Evolutionary conservation across 2,329 filamentous ascomycete species (phyloP), one percentile per base, ranked within the genome.

Genomic region (Phialophora expanda): DNA sequence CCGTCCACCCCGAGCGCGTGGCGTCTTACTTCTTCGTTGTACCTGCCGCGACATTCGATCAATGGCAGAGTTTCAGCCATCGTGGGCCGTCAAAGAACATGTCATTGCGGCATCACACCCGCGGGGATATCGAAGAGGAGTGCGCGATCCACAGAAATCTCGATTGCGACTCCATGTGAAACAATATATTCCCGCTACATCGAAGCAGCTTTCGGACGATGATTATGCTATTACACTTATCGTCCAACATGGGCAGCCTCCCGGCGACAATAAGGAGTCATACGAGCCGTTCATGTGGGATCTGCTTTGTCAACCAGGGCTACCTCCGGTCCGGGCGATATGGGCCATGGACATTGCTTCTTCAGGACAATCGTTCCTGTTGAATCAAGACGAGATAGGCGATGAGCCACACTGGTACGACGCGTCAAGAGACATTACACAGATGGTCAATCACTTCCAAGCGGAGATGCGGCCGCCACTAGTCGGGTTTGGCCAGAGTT

Each of bases 371-470:
- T 66, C 64, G 7, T 66, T 56, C 32, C 28, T 66, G 17, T 30
- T 66, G 59, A 66, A 66, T 22, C n/a, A 28, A 24, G 24, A 51
- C 14, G 59, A 62, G 38, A 56, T 58, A 20, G 58, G 64, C 7
- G 64, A 62, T 56, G 58, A 66, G 26, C 57, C 63, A 24, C 57
- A 66, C n/a, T 62, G 63, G 63, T 61, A 62, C 20, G 62, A 61
- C 57, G 32, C 38, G 50, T 28, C 62, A 32, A 20, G 57, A 26
- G 62, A 65, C 32, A 46, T 65, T 34, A 17, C 51, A 12, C 62
- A 65, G 22, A 24, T 65, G 38, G 44, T 65, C 41, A 65, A 65
- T 53, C n/a, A 60, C 34, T 65, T 65, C 17, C 53, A 55, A 34
- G 24, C 38, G 11, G 63, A 54, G 17, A 65, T 62, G 63, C 22